Conservation (phyloP, 106 monocot genomes). For the Phalaenopsis equestris region DNA sequence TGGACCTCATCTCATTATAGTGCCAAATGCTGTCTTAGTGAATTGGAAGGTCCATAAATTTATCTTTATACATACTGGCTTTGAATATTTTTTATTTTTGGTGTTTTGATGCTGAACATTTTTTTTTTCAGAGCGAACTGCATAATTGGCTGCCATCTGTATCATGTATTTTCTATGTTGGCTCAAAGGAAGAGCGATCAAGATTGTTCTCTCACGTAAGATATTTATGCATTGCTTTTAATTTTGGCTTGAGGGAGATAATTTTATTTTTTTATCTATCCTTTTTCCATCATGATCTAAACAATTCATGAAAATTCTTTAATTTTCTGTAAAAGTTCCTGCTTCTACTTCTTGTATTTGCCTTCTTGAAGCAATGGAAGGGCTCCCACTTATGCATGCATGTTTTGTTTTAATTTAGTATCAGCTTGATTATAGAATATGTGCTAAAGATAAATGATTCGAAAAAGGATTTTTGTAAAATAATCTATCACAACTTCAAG, state of each 20-base stretch:
- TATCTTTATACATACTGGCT: slow-evolving; percentile 3
- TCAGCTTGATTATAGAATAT: background rate
- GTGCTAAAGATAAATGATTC: background rate
- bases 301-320: background rate
- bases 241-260: background rate
- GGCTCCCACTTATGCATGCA: background rate
- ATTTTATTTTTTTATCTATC: background rate
- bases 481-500: background rate
- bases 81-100: slow-evolving; percentile 8
- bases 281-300: background rate
- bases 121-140: slow-evolving; percentile 74
- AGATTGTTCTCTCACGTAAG: slow-evolving; percentile 86
- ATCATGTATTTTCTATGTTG: slow-evolving; percentile 94
- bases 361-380: background rate
- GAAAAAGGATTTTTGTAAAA: background rate
- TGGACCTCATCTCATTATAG: slow-evolving; percentile 99
- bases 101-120: slow-evolving; percentile 3
- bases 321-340: background rate
- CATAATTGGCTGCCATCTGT: slow-evolving; percentile 87
- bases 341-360: background rate
- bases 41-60: slow-evolving; percentile 84
- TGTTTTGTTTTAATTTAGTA: background rate
- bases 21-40: slow-evolving; percentile 95
- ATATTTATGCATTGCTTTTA: background rate
- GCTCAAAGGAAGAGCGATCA: slow-evolving; percentile 73